A percentile compares a stretch with the other conserved stretches of the same genome.
phyloP scores from a whole-genome alignment of 2,329 filamentous ascomycete species.

The Ploettnerulaceae sp. region DNA sequence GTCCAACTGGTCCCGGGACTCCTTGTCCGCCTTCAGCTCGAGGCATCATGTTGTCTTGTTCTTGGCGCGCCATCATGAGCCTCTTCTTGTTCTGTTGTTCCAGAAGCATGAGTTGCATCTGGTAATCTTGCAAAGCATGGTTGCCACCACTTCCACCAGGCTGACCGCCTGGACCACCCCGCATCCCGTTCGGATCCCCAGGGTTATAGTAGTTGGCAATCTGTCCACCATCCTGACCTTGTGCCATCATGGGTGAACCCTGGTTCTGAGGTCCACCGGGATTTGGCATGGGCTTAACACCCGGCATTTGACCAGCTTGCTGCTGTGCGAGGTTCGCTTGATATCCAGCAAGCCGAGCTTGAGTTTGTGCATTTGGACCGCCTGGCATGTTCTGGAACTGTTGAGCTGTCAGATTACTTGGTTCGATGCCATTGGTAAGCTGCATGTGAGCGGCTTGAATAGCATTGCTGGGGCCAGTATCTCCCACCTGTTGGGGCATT shows the following conservation, averaged over 20 bases:
- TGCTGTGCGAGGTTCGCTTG: conserved; percentile 78
- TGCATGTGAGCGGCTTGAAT: conserved; percentile 56
- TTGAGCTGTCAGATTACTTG: conserved; percentile 64
- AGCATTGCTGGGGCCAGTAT: conserved; percentile 43
- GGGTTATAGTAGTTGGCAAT: conserved; percentile 60
- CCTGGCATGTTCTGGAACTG: conserved; percentile 62
- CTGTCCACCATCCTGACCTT: conserved; percentile 59
- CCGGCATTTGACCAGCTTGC: conserved; percentile 41
- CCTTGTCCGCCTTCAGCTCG: conserved; percentile 46
- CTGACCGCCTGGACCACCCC: conserved; percentile 44
- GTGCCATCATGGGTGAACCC: conserved; percentile 73
- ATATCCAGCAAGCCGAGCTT: conserved; percentile 74
- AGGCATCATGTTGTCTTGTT: conserved; percentile 62
- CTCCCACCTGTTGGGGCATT: conserved; percentile 67
- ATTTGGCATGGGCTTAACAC: conserved; percentile 56
- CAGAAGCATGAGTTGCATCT: conserved; percentile 83
- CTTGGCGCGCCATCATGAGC: conserved; percentile 75
- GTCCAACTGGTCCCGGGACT: conserved; percentile 47
- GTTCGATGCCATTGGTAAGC: conserved; percentile 68
- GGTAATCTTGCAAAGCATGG: conserved; percentile 79
- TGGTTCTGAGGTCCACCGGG: conserved; percentile 66
- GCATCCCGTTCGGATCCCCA: conserved; percentile 53
- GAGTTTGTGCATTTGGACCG: conserved; percentile 35
- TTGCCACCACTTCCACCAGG: conserved; percentile 43
- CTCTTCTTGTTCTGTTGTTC: conserved; percentile 87